Conservation (phyloP, 164 flowering plant genomes). For the Platanus orientalis region DNA sequence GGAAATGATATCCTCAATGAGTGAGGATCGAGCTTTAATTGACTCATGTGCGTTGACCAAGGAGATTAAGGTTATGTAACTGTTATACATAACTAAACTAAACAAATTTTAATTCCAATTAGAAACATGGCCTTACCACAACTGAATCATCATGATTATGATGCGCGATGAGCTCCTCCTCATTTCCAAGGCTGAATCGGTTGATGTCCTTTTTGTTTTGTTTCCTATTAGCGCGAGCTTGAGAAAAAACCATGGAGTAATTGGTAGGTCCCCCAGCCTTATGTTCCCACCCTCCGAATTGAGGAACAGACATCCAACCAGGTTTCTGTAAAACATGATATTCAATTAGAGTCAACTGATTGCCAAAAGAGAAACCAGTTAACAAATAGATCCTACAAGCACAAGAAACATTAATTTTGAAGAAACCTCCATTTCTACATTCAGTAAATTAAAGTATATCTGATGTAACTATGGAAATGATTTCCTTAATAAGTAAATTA, state of each 20-base stretch:
- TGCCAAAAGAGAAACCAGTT: background rate
- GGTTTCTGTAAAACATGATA: slow-evolving; percentile 20
- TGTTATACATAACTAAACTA: too few species aligned
- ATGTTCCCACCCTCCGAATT: slow-evolving; percentile 55
- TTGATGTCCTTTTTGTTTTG: slow-evolving; percentile 32
- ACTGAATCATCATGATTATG: slow-evolving; percentile 20
- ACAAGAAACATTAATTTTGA: too few species aligned
- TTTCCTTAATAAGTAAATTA: background rate
- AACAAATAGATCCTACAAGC: background rate
- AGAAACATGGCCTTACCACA: slow-evolving; percentile 16
- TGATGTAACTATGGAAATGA: background rate
- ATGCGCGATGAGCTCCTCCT: slow-evolving; percentile 22
- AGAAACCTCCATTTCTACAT: background rate
- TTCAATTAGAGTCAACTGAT: background rate
- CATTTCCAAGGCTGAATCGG: slow-evolving; percentile 28
- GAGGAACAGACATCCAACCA: slow-evolving; percentile 48
- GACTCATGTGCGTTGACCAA: too few species aligned
- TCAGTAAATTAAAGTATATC: background rate
- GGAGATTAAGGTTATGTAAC: too few species aligned
- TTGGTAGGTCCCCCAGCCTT: slow-evolving; percentile 32
- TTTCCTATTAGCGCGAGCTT: slow-evolving; percentile 51
- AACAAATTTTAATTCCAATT: too few species aligned
- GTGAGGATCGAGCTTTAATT: background rate
- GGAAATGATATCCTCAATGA: too few species aligned
- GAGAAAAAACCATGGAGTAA: slow-evolving; percentile 53